Percentiles rank a stretch among this genome's conserved stretches.
Evolutionary conservation across 495 filamentous ascomycete genomes (phyloP).

Genomic region (Tuber magnatum): DNA sequence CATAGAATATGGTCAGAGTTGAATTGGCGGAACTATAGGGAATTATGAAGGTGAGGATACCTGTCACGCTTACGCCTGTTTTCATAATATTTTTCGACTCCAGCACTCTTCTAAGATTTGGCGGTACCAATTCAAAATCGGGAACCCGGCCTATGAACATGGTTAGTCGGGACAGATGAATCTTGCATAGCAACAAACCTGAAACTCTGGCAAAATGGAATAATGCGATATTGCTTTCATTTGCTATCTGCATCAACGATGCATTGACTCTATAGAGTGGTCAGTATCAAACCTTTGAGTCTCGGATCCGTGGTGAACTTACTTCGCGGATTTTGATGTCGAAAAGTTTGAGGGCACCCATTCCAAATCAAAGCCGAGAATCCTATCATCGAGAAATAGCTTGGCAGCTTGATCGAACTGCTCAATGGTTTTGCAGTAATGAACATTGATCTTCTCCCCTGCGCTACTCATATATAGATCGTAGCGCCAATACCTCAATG

Average conservation of each 20-base stretch:
- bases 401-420: conserved; percentile 60
- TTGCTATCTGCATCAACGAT: conserved; percentile 73
- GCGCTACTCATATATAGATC: not conserved
- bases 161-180: conserved; percentile 25
- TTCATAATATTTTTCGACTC: conserved; percentile 65
- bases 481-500: conserved; percentile 3
- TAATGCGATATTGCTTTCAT: conserved; percentile 66
- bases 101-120: conserved; percentile 61
- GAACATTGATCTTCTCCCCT: conserved; percentile 46
- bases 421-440: conserved; percentile 65
- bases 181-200: conserved; percentile 9
- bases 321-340: conserved; percentile 24
- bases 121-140: conserved; percentile 53
- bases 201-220: conserved; percentile 60
- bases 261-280: conserved; percentile 56
- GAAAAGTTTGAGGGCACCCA: conserved; percentile 50
- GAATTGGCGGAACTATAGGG: not conserved
- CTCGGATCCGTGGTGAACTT: conserved; percentile 5
- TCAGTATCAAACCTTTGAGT: not conserved
- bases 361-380: conserved; percentile 82
- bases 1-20: conserved; percentile 30
- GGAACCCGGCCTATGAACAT: conserved; percentile 47
- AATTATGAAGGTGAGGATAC: conserved; percentile 17
- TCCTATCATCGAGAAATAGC: conserved; percentile 59
- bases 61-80: conserved; percentile 54